phyloP scores from a whole-genome alignment of 2,329 filamentous ascomycete species.

The Hymenoscyphus repandus region DNA sequence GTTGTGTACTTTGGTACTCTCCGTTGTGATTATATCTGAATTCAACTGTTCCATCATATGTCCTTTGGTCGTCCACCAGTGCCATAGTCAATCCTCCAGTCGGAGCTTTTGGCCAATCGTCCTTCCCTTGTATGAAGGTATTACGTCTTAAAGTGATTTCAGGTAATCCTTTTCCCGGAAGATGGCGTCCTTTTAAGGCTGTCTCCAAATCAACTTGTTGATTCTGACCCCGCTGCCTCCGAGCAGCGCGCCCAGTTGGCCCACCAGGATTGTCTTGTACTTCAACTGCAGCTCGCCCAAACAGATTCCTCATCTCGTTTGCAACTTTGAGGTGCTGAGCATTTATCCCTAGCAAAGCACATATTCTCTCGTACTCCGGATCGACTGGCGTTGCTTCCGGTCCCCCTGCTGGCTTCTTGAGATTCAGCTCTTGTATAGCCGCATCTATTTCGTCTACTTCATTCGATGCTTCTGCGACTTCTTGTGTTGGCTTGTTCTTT shows the following conservation, averaged over 20 bases:
- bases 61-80: constrained; percentile 38
- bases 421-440: constrained; percentile 53
- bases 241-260: constrained; percentile 33
- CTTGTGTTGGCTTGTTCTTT: constrained; percentile 31
- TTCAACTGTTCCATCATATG: constrained; percentile 55
- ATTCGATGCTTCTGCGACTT: constrained; percentile 25
- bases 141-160: constrained; percentile 58
- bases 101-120: constrained; percentile 64
- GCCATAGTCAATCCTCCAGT: constrained; percentile 83
- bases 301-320: constrained; percentile 83
- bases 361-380: constrained; percentile 41
- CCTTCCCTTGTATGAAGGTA: constrained; percentile 64
- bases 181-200: constrained; percentile 36
- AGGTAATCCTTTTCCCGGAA: constrained; percentile 50
- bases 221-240: constrained; percentile 34
- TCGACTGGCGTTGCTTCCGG: constrained; percentile 23
- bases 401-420: constrained; percentile 28
- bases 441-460: constrained; percentile 60
- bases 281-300: constrained; percentile 59
- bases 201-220: constrained; percentile 39
- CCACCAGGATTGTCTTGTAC: constrained; percentile 43
- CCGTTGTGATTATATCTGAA: constrained; percentile 75
- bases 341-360: constrained; percentile 54
- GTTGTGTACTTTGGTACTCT: constrained; percentile 69
- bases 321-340: constrained; percentile 73